Conservation (phyloP, 805 yeast species). For the Clavispora vitiphila region DNA sequence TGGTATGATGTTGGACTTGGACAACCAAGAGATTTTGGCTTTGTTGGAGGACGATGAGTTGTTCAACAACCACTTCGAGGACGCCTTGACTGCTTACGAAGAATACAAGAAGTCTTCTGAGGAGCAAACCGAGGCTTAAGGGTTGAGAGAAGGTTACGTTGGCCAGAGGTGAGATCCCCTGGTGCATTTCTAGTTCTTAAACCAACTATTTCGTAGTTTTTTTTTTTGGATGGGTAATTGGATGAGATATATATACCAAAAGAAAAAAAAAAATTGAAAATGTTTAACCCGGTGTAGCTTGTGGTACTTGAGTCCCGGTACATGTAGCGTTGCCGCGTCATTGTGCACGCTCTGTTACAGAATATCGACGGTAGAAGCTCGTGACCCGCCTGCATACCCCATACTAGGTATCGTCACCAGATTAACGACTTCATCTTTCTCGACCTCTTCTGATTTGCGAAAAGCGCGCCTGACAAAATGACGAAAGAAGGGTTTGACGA, state of each 20-base stretch:
- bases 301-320: not conserved
- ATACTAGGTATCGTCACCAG: not conserved
- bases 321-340: no score
- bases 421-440: no score
- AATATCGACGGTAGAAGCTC: not conserved
- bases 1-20: constrained; percentile 97
- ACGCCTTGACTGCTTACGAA: constrained; percentile 92
- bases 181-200: constrained; percentile 11
- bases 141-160: constrained; percentile 8
- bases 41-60: constrained; percentile 86
- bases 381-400: not conserved
- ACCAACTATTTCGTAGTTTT: constrained; percentile 11
- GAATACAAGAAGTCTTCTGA: constrained; percentile 67
- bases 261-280: constrained; percentile 15
- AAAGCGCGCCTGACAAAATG: not conserved
- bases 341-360: not conserved
- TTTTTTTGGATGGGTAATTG: constrained; percentile 22
- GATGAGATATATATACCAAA: constrained; percentile 21
- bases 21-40: constrained; percentile 82
- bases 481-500: constrained; percentile 13
- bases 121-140: constrained; percentile 18
- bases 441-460: no score
- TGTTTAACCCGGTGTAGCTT: not conserved
- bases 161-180: constrained; percentile 1
- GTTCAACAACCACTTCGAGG: constrained; percentile 86